These are phyloP conservation scores for Orbilia ellipsospora DNA, from an alignment of 2,329 filamentous ascomycete genomes.

Conservation along the genomic window DNA sequence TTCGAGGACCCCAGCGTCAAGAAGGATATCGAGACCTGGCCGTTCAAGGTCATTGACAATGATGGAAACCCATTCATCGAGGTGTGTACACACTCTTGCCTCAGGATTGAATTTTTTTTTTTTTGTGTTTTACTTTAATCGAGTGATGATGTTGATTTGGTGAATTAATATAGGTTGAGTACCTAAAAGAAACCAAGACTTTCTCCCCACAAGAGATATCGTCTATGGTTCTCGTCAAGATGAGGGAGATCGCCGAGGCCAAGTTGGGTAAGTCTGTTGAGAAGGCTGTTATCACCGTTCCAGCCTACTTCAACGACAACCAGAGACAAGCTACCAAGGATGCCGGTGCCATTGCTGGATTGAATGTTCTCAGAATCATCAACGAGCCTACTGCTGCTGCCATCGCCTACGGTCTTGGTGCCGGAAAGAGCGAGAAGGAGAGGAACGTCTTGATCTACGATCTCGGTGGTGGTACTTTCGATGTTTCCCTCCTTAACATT, in stretches of 20 bases:
- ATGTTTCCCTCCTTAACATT: slow-evolving; percentile 99
- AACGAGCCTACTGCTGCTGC: slow-evolving; percentile 99
- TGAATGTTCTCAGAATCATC: slow-evolving; percentile 99
- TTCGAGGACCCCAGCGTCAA: slow-evolving; percentile 96
- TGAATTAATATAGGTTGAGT: slow-evolving; percentile 72
- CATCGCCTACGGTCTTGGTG: slow-evolving; percentile 96
- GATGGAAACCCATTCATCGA: slow-evolving; percentile 88
- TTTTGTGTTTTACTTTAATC: neutral
- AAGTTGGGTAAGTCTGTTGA: slow-evolving; percentile 99
- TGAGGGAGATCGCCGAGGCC: slow-evolving; percentile 98
- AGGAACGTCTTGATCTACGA: slow-evolving; percentile 99
- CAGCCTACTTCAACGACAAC: slow-evolving; percentile 99
- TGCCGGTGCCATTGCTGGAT: slow-evolving; percentile 93
- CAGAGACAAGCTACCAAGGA: slow-evolving; percentile 99
- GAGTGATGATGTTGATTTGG: neutral
- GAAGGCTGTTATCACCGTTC: slow-evolving; percentile 98
- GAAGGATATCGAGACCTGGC: slow-evolving; percentile 99
- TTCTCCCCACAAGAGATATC: slow-evolving; percentile 99
- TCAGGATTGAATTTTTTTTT: slow-evolving; percentile 2
- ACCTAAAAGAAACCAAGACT: slow-evolving; percentile 91
- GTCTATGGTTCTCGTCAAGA: slow-evolving; percentile 98
- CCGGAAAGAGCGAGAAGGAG: slow-evolving; percentile 96
- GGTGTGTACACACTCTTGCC: slow-evolving; percentile 58
- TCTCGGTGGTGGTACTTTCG: slow-evolving; percentile 99
- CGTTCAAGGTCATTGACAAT: slow-evolving; percentile 96